Base-by-base conservation (phyloP, 2,329 filamentous ascomycete genomes). In the Epichloe typhina region DNA sequence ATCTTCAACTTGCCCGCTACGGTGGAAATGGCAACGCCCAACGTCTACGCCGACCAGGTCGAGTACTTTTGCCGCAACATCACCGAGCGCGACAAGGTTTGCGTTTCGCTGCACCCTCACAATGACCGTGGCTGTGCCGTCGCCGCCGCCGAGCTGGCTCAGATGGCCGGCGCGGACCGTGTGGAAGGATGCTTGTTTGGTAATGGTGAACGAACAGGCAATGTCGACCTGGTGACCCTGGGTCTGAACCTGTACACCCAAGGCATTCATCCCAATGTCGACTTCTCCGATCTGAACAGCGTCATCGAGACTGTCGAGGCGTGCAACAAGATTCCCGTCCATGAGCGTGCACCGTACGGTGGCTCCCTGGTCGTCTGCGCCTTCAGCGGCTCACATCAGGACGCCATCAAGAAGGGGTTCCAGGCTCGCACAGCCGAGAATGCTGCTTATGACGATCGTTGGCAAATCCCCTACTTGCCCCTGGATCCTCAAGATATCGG, bases 1-100 rank as follows among this genome's bases (percentile, higher is more conserved):
- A 95, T 98, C 64, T 93, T 98, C 76, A 97, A 97, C 72, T 76
- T 98, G 48, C 91, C 93, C 0, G 91, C 93, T 2, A 98, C 93
- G 0, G 91, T 97, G 37, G 93, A 98, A 71, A 83, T 96, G 82
- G 72, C 88, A 0, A 96, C 93, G 1, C 90, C 90, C 36, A 98
- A 98, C 65, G 79, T 96, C 46, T 98, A 93, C 65, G 93, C 93
- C 47, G 93, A 98, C 64, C 86, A 94, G 71, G 87, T 98, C 55
- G 93, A 98, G 66, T 95, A 88, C 71, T 98, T 98, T 69, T 95
- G 88, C 72, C 80, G 76, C 49, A 77, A 91, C 64, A 89, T 97
- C 63, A 77, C 77, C 0, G 86, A 95, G 67, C 77, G 90, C 49
- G 84, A 95, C 61, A 93, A 89, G 71, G 77, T 95, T 47, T 87